phyloP scores from a whole-genome alignment of 305 asterid genomes.

The Caryopteris hybrid region DNA sequence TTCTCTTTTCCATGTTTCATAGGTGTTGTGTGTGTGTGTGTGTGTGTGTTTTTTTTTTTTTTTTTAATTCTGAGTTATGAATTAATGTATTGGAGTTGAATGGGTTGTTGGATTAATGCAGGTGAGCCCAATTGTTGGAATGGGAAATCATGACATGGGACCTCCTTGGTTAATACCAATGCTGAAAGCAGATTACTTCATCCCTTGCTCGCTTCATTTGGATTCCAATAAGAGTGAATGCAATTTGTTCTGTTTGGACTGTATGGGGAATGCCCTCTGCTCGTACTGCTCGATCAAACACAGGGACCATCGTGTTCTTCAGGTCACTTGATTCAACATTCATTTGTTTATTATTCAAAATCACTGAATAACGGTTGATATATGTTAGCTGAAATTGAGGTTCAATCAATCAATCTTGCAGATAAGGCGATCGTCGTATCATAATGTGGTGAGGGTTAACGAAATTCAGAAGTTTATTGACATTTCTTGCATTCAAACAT shows the following conservation, averaged over 20 bases:
- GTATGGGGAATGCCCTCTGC: slow-evolving; percentile 60
- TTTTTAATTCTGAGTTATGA: not conserved
- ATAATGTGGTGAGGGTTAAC: slow-evolving; percentile 54
- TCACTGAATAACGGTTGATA: too few relatives aligned
- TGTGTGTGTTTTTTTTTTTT: too few relatives aligned
- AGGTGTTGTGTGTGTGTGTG: too few relatives aligned
- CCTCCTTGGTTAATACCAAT: slow-evolving; percentile 68
- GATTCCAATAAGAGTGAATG: slow-evolving; percentile 61
- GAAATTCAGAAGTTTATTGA: slow-evolving; percentile 62
- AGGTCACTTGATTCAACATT: slow-evolving; percentile 40
- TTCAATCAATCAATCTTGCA: too few relatives aligned
- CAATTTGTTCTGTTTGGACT: slow-evolving; percentile 70
- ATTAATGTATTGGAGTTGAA: not conserved
- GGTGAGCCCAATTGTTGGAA: slow-evolving; percentile 47
- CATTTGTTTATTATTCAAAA: too few relatives aligned
- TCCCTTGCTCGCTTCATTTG: slow-evolving; percentile 37
- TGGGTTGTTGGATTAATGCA: slow-evolving; percentile 12
- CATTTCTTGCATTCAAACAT: slow-evolving; percentile 49
- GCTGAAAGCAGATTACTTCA: slow-evolving; percentile 57
- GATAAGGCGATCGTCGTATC: slow-evolving; percentile 65
- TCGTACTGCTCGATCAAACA: slow-evolving; percentile 52
- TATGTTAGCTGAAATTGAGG: too few relatives aligned
- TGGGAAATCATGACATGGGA: slow-evolving; percentile 36
- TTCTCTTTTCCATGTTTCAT: too few relatives aligned
- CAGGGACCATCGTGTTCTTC: slow-evolving; percentile 52